A percentile compares a stretch with the other conserved stretches of the same genome.
Conservation (phyloP, 2,329 filamentous ascomycete genomes). For the Colletotrichum sp. region DNA sequence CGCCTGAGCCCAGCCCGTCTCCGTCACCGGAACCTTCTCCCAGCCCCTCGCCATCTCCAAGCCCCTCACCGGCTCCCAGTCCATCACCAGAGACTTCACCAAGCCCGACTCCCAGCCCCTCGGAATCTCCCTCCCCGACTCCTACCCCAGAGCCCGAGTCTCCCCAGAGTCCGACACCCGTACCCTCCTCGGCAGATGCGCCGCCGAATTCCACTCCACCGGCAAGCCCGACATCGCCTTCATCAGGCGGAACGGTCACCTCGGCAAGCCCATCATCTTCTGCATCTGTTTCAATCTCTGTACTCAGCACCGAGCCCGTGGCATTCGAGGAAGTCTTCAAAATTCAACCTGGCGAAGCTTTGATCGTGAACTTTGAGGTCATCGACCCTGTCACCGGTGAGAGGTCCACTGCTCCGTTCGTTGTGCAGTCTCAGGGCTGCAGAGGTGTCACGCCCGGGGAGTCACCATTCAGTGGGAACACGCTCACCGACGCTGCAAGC, state of each 20-base stretch:
- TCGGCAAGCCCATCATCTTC: background rate
- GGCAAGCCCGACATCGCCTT: background rate
- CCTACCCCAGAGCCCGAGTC: background rate
- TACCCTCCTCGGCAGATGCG: background rate
- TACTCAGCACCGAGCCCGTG: background rate
- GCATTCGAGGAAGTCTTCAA: background rate
- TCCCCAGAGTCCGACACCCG: background rate
- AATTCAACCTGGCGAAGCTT: background rate
- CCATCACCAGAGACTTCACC: background rate
- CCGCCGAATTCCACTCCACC: background rate
- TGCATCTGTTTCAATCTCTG: background rate
- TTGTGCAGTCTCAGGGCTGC: background rate
- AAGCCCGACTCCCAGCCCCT: background rate
- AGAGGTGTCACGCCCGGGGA: background rate
- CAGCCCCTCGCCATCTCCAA: background rate
- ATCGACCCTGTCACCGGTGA: background rate
- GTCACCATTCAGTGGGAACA: background rate
- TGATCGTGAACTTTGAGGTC: background rate
- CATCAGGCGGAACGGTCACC: background rate
- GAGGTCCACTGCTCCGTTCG: background rate
- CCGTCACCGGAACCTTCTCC: background rate
- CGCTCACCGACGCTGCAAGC: background rate
- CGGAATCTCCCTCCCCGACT: background rate
- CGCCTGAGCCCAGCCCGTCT: background rate
- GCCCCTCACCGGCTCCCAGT: background rate